phyloP scores from a whole-genome alignment of 2,329 filamentous ascomycete species.

The Fonsecaea monophora region DNA sequence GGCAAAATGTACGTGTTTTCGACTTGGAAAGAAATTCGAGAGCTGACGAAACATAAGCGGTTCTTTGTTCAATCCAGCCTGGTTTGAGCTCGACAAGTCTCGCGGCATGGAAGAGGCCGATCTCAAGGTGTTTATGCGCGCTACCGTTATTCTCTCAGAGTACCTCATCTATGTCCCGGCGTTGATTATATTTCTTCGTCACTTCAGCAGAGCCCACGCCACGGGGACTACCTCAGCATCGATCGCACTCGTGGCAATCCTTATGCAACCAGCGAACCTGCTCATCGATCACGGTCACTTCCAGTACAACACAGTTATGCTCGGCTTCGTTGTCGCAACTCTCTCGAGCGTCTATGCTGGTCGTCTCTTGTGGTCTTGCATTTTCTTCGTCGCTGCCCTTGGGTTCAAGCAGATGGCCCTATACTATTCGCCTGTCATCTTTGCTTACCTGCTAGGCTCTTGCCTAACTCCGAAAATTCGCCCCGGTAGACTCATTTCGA shows the following conservation, averaged over 20 bases:
- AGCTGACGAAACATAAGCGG: constrained; percentile 59
- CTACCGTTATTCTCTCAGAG: constrained; percentile 87
- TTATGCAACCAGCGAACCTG: constrained; percentile 90
- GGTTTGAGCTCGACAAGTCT: constrained; percentile 86
- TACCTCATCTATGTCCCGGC: constrained; percentile 89
- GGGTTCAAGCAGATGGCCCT: constrained; percentile 99
- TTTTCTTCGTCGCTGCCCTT: constrained; percentile 93
- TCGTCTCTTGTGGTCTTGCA: constrained; percentile 82
- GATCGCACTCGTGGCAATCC: constrained; percentile 83
- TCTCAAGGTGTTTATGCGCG: constrained; percentile 95
- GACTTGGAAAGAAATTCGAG: constrained; percentile 25
- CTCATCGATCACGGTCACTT: constrained; percentile 96
- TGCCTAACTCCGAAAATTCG: constrained; percentile 79
- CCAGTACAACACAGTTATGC: constrained; percentile 99
- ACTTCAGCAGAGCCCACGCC: constrained; percentile 76
- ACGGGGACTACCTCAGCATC: constrained; percentile 82
- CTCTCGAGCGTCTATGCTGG: constrained; percentile 89
- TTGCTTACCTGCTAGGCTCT: constrained; percentile 86
- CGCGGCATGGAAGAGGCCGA: constrained; percentile 78
- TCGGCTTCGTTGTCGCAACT: constrained; percentile 84
- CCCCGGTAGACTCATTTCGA: constrained; percentile 71
- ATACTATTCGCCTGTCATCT: constrained; percentile 93
- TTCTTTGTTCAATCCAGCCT: constrained; percentile 75
- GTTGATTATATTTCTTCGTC: constrained; percentile 80
- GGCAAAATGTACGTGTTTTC: constrained; percentile 71